Conservation (phyloP, 2,329 filamentous ascomycete species). For the Orbilia javanica region DNA sequence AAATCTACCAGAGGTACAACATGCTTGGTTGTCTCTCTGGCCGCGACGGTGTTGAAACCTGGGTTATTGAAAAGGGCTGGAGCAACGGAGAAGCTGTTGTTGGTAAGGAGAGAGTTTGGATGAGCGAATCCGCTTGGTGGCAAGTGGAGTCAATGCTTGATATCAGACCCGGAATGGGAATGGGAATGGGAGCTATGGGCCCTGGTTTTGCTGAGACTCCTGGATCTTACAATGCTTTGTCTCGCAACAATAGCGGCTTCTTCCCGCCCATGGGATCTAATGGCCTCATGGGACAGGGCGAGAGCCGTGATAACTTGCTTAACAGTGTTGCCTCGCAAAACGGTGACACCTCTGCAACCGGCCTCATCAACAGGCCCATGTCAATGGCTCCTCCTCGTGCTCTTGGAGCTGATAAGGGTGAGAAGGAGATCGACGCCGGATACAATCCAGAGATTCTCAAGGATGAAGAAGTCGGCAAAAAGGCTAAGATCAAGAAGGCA, state of each 20-base stretch:
- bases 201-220: slow-evolving; percentile 74
- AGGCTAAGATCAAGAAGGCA: slow-evolving; percentile 31
- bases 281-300: slow-evolving; percentile 73
- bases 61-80: slow-evolving; percentile 95
- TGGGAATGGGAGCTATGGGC: slow-evolving; percentile 70
- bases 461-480: slow-evolving; percentile 54
- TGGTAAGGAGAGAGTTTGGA: slow-evolving; percentile 93
- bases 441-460: slow-evolving; percentile 52
- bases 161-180: slow-evolving; percentile 67
- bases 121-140: slow-evolving; percentile 95
- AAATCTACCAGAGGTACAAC: slow-evolving; percentile 86
- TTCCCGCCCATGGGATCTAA: slow-evolving; percentile 73
- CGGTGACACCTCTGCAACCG: slow-evolving; percentile 64
- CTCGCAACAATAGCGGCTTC: slow-evolving; percentile 72
- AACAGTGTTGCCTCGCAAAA: slow-evolving; percentile 63
- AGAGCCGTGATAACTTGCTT: slow-evolving; percentile 77
- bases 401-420: slow-evolving; percentile 57
- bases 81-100: slow-evolving; percentile 96
- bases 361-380: slow-evolving; percentile 56
- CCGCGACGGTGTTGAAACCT: slow-evolving; percentile 90
- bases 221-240: slow-evolving; percentile 42
- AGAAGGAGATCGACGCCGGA: slow-evolving; percentile 42
- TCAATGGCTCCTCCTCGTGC: slow-evolving; percentile 66
- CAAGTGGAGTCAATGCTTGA: slow-evolving; percentile 97
- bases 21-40: slow-evolving; percentile 89